Evolutionary conservation across 768 basidiomycete genomes (phyloP), one percentile per base, ranked within the genome.

Genomic region (Amanita rubescens): DNA sequence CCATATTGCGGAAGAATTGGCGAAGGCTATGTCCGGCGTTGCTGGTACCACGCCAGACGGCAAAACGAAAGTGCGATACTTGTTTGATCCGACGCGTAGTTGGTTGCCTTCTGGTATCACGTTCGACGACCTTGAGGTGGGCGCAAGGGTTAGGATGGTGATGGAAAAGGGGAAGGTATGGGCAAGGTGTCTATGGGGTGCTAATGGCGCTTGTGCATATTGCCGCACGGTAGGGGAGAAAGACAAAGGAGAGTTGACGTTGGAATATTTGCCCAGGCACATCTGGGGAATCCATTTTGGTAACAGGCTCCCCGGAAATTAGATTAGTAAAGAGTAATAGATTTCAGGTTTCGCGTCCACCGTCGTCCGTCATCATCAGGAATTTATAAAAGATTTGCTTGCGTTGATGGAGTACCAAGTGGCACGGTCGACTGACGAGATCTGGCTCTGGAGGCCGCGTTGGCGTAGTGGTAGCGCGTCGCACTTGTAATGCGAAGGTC

Each of bases 401-500:
- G n/a, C n/a, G n/a, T n/a, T n/a, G 34, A 2, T 34, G 5, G 35
- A 15, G 17, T 5, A 37, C 17, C 15, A 10, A 22, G 39, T 42
- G 19, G 2, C 8, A 43, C 3, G 20, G 10, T 15, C 11, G 11
- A 19, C 41, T 38, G 37, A 2, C 6, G 8, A 8, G 8, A 7
- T 8, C 5, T 17, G 3, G 4, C n/a, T 14, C 15, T 10, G 6
- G 12, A 15, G 17, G 67, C 67, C 67, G 59, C 58, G 64, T 67
- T 71, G 68, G 70, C 70, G 68, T 69, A 71, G 69, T 69, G 69
- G 70, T 71, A 71, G 69, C 69, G 70, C 70, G 68, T 70, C 66
- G 65, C 70, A 71, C 70, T 70, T 70, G 70, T 71, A 70, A 71
- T 71, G 70, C 65, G 66, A 70, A 71, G 71, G 71, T 71, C 71